Conservation (phyloP, 2,329 filamentous ascomycete species). For the Nothophoma quercina region DNA sequence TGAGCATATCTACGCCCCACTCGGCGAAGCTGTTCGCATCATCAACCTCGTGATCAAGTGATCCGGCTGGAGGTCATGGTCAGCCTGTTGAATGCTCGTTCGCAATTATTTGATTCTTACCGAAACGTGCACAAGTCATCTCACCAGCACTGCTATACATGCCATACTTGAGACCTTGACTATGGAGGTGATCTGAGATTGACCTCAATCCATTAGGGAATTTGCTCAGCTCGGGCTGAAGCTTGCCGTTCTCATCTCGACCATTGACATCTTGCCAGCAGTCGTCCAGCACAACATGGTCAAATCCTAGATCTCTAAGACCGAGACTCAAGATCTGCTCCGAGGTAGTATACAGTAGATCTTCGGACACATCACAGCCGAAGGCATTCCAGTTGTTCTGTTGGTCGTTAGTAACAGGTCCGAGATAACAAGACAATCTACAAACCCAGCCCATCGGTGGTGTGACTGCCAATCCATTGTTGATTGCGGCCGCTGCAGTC, state of each 20-base stretch:
- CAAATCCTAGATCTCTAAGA: constrained; percentile 39
- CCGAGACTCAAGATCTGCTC: constrained; percentile 33
- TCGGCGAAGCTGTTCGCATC: constrained; percentile 37
- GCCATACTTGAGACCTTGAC: constrained; percentile 65
- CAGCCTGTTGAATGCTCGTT: background rate
- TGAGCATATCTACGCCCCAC: constrained; percentile 48
- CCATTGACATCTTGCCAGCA: constrained; percentile 62
- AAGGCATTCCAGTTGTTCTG: constrained; percentile 40
- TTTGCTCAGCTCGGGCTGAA: constrained; percentile 58
- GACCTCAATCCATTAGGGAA: constrained; percentile 68
- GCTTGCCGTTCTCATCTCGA: constrained; percentile 50
- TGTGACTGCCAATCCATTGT: constrained; percentile 34
- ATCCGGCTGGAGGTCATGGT: constrained; percentile 23
- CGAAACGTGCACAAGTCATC: constrained; percentile 64
- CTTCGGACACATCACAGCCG: constrained; percentile 38
- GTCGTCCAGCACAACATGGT: constrained; percentile 68
- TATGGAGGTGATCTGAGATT: constrained; percentile 53
- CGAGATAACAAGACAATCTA: background rate
- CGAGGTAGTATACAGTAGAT: constrained; percentile 36
- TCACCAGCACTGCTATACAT: constrained; percentile 67
- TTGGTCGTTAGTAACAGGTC: background rate
- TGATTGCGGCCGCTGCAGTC: constrained; percentile 28
- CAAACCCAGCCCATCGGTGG: constrained; percentile 35
- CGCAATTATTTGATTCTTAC: constrained; percentile 24
- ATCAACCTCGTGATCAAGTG: constrained; percentile 34